Percentiles rank a stretch among this genome's conserved stretches.
phyloP scores from a whole-genome alignment of 169 alveolate genomes.

The Plasmodium vivax region DNA sequence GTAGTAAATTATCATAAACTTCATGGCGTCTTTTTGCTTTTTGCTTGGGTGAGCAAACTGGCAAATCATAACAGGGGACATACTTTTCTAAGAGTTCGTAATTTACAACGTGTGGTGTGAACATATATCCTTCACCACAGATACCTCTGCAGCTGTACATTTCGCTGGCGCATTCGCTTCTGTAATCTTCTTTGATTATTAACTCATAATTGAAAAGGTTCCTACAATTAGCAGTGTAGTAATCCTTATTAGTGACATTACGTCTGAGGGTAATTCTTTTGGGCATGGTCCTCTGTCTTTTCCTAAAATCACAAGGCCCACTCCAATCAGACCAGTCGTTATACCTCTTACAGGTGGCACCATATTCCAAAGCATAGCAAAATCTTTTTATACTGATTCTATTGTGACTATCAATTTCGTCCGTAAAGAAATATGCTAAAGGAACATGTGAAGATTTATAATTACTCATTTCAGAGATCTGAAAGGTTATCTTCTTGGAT shows the following conservation, averaged over 20 bases:
- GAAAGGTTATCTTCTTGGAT: background rate
- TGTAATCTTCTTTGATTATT: constrained; percentile 28
- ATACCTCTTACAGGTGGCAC: constrained; percentile 37
- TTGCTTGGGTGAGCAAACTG: constrained; percentile 22
- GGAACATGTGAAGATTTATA: background rate
- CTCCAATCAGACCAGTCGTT: constrained; percentile 62
- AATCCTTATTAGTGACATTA: background rate
- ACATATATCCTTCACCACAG: constrained; percentile 50
- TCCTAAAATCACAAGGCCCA: constrained; percentile 69
- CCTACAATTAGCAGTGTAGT: constrained; percentile 39
- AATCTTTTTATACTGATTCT: constrained; percentile 20
- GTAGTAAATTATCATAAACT: background rate
- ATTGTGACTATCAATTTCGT: background rate
- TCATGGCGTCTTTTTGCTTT: background rate
- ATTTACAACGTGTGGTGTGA: background rate
- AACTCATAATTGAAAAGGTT: constrained; percentile 15
- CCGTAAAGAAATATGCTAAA: constrained; percentile 7
- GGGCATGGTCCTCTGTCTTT: constrained; percentile 39
- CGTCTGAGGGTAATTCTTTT: background rate
- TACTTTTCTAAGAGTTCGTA: constrained; percentile 25
- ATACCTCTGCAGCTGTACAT: constrained; percentile 59
- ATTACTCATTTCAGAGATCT: constrained; percentile 9
- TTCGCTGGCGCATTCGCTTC: background rate
- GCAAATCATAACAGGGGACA: constrained; percentile 33
- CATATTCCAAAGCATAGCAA: constrained; percentile 49